Percentiles rank a stretch among this genome's conserved stretches.
Conservation (phyloP, 129 eudicot genomes). For the Dittrichia graveolens region DNA sequence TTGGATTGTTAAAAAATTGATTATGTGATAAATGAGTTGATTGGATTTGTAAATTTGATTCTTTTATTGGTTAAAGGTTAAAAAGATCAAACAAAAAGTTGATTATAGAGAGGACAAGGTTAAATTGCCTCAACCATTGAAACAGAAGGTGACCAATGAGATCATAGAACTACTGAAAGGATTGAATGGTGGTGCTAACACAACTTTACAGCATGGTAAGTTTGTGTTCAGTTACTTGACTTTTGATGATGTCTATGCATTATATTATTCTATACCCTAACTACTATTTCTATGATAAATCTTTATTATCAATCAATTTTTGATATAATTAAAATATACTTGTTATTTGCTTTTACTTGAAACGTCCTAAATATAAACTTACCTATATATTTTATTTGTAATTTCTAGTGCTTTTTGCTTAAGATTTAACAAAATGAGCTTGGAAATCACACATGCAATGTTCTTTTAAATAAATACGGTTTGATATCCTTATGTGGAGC, state of each 20-base stretch:
- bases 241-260: conserved; percentile 1
- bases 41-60: background rate
- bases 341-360: conserved; percentile 1
- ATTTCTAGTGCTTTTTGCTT: background rate
- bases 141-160: conserved; percentile 56
- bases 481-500: no score
- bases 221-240: conserved; percentile 21
- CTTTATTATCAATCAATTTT: background rate
- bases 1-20: conserved; percentile 8
- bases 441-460: no score
- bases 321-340: background rate
- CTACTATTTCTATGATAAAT: background rate
- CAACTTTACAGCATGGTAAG: conserved; percentile 72
- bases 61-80: conserved; percentile 51
- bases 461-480: no score
- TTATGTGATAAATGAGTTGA: background rate
- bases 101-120: conserved; percentile 38
- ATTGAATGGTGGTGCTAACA: conserved; percentile 53
- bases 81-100: conserved; percentile 45
- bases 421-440: no score
- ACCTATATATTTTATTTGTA: background rate
- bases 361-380: background rate
- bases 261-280: background rate
- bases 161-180: conserved; percentile 57
- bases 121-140: conserved; percentile 56